Base-by-base conservation (phyloP, 768 basidiomycete genomes). In the Mycena haematopus region DNA sequence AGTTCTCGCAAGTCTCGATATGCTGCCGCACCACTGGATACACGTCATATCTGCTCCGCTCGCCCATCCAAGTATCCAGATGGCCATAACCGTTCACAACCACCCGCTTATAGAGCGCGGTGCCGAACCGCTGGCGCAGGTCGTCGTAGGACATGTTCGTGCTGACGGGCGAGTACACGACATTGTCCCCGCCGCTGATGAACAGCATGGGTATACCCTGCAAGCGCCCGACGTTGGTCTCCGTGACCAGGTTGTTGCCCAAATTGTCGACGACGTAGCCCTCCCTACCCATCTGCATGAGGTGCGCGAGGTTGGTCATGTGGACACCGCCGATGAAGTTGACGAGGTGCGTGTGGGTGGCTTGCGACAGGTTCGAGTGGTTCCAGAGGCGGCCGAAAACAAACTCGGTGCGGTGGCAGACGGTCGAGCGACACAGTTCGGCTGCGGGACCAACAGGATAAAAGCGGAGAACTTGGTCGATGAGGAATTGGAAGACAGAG, bases 41-140 rank as follows among this genome's bases (percentile, higher is more conserved):
- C 21, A 68, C 65, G 47, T 66, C 67, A 24, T 50, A 29, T n/a
- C 46, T 47, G 35, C 65, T 65, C 21, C 58, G 38, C 21, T 65
- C 56, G 9, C 66, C 57, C 66, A 67, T 67, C 68, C 68, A 69
- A 19, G 55, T 50, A 50, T 69, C 68, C 42, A 69, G 61, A 58
- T 69, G 68, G n/a, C 68, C 68, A 54, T 67, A 67, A 19, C 62
- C 65, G 19, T 9, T 31, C 7, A 67, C 38, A 2, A 67, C 66
- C 6, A 44, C 55, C 5, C 68, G 53, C 56, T 51, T 44, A 31
- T 69, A 69, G 45, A 54, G 49, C 46, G 42, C 36, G 2, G 62
- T 33, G 35, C 59, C 57, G 22, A 65, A 69, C 38, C 46, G 55
- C 55, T 67, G 60, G 17, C 68, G 54, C 63, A 69, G 15, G 29